phyloP scores from a whole-genome alignment of 2,329 filamentous ascomycete species.

The Ceratocystis huliohia region DNA sequence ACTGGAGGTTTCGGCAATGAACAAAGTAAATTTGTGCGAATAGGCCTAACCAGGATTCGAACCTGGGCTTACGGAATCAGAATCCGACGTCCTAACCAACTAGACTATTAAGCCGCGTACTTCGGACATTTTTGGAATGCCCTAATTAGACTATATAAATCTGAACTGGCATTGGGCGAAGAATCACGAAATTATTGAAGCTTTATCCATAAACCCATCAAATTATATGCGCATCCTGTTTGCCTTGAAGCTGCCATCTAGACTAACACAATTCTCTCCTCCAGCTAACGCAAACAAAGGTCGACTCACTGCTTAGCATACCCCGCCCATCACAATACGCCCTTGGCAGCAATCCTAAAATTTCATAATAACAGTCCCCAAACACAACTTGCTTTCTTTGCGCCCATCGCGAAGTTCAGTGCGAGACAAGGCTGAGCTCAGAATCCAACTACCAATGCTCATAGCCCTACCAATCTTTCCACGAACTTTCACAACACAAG shows the following conservation, averaged over 20 bases:
- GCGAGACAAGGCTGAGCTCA: slow-evolving; percentile 19
- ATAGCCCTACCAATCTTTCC: slow-evolving; percentile 8
- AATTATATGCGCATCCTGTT: background rate
- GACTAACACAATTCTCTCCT: background rate
- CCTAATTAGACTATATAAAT: background rate
- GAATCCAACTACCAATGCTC: background rate
- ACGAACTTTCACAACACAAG: background rate
- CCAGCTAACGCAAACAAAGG: background rate
- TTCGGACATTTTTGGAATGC: background rate
- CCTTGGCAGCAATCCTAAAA: background rate
- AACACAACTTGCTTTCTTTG: slow-evolving; percentile 12
- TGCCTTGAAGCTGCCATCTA: background rate
- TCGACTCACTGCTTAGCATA: background rate
- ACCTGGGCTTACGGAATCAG: slow-evolving; percentile 21
- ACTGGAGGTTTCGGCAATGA: background rate
- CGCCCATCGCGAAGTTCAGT: slow-evolving; percentile 15
- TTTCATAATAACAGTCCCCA: background rate
- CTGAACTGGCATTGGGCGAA: fast-evolving
- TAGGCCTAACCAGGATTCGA: slow-evolving; percentile 21
- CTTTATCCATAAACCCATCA: background rate
- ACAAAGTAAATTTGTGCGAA: too few species aligned
- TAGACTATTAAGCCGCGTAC: slow-evolving; percentile 19
- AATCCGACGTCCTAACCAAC: slow-evolving; percentile 21
- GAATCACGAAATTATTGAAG: background rate
- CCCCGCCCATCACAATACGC: background rate